phyloP scores from a whole-genome alignment of 2,329 filamentous ascomycete species.

The Cryphonectria carpinicola region DNA sequence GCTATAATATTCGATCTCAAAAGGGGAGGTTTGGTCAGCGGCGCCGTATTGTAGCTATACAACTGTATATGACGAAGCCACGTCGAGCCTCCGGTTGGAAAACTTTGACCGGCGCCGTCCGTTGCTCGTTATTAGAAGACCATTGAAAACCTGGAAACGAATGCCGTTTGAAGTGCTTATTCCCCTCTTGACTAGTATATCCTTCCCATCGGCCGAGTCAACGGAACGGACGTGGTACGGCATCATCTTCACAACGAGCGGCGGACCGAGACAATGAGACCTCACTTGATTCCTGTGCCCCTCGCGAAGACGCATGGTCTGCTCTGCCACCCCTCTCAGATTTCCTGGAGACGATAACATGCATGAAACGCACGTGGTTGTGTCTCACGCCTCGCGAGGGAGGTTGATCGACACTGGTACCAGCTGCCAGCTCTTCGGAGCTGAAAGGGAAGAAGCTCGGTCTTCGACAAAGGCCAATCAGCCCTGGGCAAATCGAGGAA shows the following conservation, averaged over 20 bases:
- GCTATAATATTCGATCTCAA: background rate
- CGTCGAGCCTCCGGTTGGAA: background rate
- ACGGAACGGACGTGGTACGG: background rate
- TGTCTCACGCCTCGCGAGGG: background rate
- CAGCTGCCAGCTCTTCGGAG: too few species aligned
- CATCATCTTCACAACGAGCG: slow-evolving; percentile 1
- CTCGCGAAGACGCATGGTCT: background rate
- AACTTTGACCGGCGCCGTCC: background rate
- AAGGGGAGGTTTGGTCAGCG: background rate
- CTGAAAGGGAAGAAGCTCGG: background rate
- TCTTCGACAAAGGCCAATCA: background rate
- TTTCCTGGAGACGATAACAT: background rate
- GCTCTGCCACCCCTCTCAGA: background rate
- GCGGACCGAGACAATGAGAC: background rate
- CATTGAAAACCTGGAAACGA: background rate
- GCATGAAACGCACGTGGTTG: background rate
- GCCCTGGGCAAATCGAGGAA: background rate
- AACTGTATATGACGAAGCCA: background rate
- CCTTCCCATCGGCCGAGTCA: background rate
- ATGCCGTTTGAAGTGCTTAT: background rate
- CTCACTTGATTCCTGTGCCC: background rate
- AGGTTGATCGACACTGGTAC: background rate
- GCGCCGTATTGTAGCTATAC: background rate
- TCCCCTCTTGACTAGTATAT: background rate
- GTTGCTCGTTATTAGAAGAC: background rate